Conservation (phyloP, 108 stramenopile species). For the Nitzschia sp. region DNA sequence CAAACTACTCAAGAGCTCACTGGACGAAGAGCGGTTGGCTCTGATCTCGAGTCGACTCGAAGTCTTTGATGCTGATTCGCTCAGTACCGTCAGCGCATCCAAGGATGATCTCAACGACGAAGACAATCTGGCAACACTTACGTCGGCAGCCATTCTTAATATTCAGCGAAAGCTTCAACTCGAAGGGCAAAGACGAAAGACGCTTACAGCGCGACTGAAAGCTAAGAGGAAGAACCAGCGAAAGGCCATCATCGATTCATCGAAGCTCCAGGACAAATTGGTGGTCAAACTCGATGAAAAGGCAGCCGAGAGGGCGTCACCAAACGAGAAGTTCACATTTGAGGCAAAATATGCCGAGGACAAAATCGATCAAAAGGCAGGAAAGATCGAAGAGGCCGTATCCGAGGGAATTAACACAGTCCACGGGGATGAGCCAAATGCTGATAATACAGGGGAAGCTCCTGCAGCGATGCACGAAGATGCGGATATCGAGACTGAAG, state of each 20-base stretch:
- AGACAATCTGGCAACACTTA: neutral
- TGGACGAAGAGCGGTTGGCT: neutral
- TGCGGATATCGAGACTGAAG: too few species aligned
- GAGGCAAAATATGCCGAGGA: neutral
- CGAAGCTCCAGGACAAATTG: neutral
- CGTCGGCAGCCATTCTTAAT: neutral
- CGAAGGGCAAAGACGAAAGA: neutral
- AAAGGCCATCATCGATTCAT: constrained; percentile 4
- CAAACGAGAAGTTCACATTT: neutral
- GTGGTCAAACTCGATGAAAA: neutral
- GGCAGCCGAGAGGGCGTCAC: neutral
- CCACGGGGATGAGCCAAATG: neutral
- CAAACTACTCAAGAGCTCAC: neutral
- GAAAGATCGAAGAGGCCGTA: neutral
- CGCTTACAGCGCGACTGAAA: neutral
- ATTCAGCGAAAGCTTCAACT: neutral
- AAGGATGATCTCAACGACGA: neutral
- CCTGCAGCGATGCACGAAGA: too few species aligned
- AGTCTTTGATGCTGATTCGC: neutral
- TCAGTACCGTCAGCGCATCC: neutral
- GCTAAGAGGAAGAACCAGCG: constrained; percentile 2
- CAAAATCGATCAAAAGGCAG: neutral
- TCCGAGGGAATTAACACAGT: neutral
- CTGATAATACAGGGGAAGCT: too few species aligned
- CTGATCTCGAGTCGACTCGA: neutral